Conservation (phyloP, 768 basidiomycete species). For the Zangia roseola region DNA sequence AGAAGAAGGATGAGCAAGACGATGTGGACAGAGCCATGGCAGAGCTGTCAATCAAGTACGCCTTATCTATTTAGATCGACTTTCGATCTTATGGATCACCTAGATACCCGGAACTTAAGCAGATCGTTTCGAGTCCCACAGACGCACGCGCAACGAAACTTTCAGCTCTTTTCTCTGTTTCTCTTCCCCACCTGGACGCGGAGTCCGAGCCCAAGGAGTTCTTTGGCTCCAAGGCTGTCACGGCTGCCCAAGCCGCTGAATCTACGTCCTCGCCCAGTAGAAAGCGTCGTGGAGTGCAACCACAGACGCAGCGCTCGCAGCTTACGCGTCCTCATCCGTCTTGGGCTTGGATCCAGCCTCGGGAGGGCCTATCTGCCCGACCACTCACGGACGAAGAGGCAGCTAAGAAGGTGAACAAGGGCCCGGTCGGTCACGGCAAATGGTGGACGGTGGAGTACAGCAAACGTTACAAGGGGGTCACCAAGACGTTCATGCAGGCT, state of each 20-base stretch:
- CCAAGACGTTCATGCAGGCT: conserved; percentile 75
- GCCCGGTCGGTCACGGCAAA: conserved; percentile 54
- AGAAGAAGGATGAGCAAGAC: conserved; percentile 60
- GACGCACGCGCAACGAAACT: conserved; percentile 35
- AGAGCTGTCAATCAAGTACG: conserved; percentile 78
- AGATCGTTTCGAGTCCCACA: conserved; percentile 23
- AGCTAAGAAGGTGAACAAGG: conserved; percentile 41
- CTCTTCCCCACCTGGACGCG: conserved; percentile 75
- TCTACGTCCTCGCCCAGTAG: conserved; percentile 35
- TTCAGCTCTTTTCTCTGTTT: conserved; percentile 70
- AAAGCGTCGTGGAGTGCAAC: conserved; percentile 36
- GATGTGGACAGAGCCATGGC: conserved; percentile 84
- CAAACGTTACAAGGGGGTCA: conserved; percentile 78
- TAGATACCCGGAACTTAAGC: conserved; percentile 56
- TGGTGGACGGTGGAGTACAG: conserved; percentile 92
- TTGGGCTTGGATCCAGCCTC: conserved; percentile 70
- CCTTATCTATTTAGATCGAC: background rate
- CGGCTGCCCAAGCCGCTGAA: conserved; percentile 48
- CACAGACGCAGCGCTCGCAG: conserved; percentile 54
- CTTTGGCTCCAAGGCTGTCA: conserved; percentile 89
- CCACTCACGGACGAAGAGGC: conserved; percentile 56
- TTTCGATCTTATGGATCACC: background rate
- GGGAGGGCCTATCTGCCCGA: conserved; percentile 73
- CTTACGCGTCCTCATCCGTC: conserved; percentile 72
- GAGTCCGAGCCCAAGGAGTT: conserved; percentile 92